Evolutionary conservation across 768 basidiomycete genomes (phyloP).

Genomic region (Pleurotus eryngii): DNA sequence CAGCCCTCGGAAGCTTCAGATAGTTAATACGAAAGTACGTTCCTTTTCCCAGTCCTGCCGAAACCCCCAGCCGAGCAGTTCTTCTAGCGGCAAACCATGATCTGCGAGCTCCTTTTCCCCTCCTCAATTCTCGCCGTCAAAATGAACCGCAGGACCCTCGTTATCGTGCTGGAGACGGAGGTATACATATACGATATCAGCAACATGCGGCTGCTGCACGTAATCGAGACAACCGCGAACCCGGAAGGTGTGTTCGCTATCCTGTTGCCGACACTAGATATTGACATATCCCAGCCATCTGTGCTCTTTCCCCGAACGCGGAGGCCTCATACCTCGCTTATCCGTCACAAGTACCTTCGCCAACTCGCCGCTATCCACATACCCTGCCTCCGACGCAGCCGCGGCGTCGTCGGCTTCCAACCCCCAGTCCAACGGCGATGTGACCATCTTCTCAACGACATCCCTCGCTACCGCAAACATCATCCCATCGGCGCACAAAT

Average conservation of each 20-base stretch:
- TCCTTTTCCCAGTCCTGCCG: background rate
- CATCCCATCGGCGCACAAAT: constrained; percentile 90
- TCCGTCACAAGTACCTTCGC: constrained; percentile 89
- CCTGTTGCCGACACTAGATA: background rate
- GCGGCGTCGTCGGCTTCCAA: constrained; percentile 35
- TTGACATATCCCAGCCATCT: constrained; percentile 62
- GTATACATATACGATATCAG: constrained; percentile 99
- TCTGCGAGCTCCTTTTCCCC: constrained; percentile 97
- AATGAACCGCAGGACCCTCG: constrained; percentile 93
- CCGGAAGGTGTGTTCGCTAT: constrained; percentile 68
- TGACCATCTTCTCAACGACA: constrained; percentile 92
- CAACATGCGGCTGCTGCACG: constrained; percentile 96
- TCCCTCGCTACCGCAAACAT: constrained; percentile 91
- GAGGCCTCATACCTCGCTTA: constrained; percentile 95
- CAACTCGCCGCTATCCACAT: constrained; percentile 53
- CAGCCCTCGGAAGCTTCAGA: constrained; percentile 91
- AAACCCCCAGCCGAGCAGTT: constrained; percentile 6
- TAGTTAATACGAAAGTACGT: constrained; percentile 95
- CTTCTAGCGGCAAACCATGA: constrained; percentile 89
- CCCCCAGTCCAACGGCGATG: constrained; percentile 56
- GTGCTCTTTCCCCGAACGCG: constrained; percentile 90
- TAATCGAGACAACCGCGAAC: constrained; percentile 95
- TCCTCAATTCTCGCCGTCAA: constrained; percentile 97
- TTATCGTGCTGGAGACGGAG: constrained; percentile 94
- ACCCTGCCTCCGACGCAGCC: constrained; percentile 29